Conservation (phyloP, 257 asterid species). For the Striga asiatica region DNA sequence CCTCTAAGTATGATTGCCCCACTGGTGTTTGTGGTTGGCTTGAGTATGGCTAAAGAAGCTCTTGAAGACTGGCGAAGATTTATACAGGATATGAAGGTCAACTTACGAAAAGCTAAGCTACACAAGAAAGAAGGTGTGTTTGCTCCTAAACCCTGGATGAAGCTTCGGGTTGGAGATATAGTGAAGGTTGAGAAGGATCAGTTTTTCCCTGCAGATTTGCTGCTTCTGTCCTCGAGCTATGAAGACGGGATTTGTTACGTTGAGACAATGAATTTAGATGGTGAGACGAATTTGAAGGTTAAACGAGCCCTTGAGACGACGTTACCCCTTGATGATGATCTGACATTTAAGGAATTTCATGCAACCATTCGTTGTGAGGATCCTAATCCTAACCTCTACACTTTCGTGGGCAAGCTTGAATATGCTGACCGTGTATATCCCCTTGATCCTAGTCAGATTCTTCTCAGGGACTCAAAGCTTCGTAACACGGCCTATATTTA, state of each 20-base stretch:
- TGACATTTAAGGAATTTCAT: conserved; percentile 55
- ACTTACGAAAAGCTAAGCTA: conserved; percentile 53
- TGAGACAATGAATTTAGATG: conserved; percentile 94
- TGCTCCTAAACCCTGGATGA: conserved; percentile 75
- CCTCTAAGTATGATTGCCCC: conserved; percentile 90
- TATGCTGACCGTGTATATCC: conserved; percentile 52
- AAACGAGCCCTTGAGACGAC: conserved; percentile 74
- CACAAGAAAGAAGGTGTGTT: conserved; percentile 63
- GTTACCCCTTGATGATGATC: conserved; percentile 47
- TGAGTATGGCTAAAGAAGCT: conserved; percentile 99
- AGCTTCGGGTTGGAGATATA: conserved; percentile 79
- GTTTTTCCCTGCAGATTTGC: conserved; percentile 89
- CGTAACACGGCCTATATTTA: conserved; percentile 71
- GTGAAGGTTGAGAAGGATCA: conserved; percentile 84
- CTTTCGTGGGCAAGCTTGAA: conserved; percentile 81
- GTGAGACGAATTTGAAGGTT: conserved; percentile 92
- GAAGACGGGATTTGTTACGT: conserved; percentile 95
- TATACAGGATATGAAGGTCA: conserved; percentile 90
- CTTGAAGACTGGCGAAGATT: conserved; percentile 89
- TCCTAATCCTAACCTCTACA: conserved; percentile 82
- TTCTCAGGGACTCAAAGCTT: conserved; percentile 91
- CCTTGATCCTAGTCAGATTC: conserved; percentile 85
- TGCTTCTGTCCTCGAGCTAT: conserved; percentile 72
- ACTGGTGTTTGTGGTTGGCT: conserved; percentile 75
- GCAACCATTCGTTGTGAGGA: conserved; percentile 79